A percentile compares a stretch with the other conserved stretches of the same genome.
phyloP scores from a whole-genome alignment of 345 rosid genomes.

The Acer saccharum region DNA sequence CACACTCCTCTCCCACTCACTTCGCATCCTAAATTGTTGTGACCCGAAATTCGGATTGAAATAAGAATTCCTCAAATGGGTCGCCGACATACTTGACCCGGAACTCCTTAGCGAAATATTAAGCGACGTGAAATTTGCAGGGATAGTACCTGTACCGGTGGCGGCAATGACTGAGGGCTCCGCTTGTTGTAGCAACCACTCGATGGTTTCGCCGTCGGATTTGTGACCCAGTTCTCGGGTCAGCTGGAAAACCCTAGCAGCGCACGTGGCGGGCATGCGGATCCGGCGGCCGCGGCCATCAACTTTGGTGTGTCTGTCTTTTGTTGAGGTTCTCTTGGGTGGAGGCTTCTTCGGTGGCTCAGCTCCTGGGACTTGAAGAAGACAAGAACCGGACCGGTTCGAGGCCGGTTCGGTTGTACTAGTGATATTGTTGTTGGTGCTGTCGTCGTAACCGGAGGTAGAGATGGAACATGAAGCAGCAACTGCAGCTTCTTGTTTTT shows the following conservation, averaged over 20 bases:
- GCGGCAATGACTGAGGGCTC: constrained; percentile 92
- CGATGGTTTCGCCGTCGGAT: constrained; percentile 89
- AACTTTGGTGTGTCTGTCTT: constrained; percentile 92
- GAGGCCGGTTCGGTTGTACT: not conserved
- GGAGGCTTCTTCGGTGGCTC: constrained; percentile 54
- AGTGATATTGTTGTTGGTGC: constrained; percentile 1
- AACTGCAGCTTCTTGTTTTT: constrained; percentile 25
- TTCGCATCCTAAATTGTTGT: constrained; percentile 32
- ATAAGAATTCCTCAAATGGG: constrained; percentile 59
- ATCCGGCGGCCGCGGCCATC: constrained; percentile 97
- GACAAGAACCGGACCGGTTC: not conserved
- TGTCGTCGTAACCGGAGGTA: not conserved
- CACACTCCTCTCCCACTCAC: constrained; percentile 42
- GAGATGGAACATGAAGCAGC: constrained; percentile 37
- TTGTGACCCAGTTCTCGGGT: constrained; percentile 91
- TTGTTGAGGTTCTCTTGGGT: constrained; percentile 74
- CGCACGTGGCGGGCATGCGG: constrained; percentile 94
- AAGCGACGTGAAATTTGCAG: constrained; percentile 88
- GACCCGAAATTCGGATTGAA: constrained; percentile 44
- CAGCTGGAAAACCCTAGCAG: constrained; percentile 91
- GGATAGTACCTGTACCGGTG: constrained; percentile 92
- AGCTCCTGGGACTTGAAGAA: not conserved
- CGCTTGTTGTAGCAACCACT: constrained; percentile 90
- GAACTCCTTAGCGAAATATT: constrained; percentile 86
- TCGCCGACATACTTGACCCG: constrained; percentile 71